phyloP scores from a whole-genome alignment of 352 stramenopile genomes.

The Phytophthora citrophthora region DNA sequence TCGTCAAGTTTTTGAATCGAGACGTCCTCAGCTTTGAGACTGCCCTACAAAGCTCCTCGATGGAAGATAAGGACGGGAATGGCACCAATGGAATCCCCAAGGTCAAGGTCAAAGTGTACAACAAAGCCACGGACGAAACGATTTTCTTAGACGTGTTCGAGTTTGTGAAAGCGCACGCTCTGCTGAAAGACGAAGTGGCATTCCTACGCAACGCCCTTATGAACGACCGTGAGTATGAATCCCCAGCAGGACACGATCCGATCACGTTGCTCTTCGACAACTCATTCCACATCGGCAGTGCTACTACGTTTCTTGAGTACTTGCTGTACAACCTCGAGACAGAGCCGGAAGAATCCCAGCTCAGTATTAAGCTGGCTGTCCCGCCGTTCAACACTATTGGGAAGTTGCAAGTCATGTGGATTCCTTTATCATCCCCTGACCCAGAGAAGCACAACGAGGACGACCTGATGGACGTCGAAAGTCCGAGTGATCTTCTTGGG shows the following conservation, averaged over 20 bases:
- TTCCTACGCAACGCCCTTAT: constrained; percentile 93
- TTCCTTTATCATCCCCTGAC: constrained; percentile 81
- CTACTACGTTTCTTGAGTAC: constrained; percentile 94
- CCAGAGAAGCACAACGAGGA: constrained; percentile 71
- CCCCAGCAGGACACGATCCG: constrained; percentile 87
- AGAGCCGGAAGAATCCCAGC: constrained; percentile 87
- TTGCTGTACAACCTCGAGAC: constrained; percentile 93
- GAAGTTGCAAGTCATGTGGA: constrained; percentile 92
- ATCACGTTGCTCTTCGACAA: constrained; percentile 94
- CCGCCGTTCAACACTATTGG: constrained; percentile 94
- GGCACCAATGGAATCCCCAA: constrained; percentile 65
- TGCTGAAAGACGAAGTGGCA: constrained; percentile 88
- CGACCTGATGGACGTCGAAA: constrained; percentile 76
- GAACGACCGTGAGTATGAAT: constrained; percentile 88
- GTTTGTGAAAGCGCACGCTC: constrained; percentile 88
- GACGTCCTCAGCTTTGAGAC: constrained; percentile 93
- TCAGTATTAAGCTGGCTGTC: constrained; percentile 92
- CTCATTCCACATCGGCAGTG: constrained; percentile 92
- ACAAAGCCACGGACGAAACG: constrained; percentile 87
- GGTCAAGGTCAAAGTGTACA: constrained; percentile 92
- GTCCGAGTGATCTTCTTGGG: constrained; percentile 78
- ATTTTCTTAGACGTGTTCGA: constrained; percentile 95
- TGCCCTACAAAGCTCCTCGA: constrained; percentile 78
- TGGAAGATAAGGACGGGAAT: constrained; percentile 44
- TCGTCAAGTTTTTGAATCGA: constrained; percentile 90